Percentiles rank a stretch among this genome's conserved stretches.
phyloP scores from a whole-genome alignment of 2,329 filamentous ascomycete species.

The Aschersonia sp. region DNA sequence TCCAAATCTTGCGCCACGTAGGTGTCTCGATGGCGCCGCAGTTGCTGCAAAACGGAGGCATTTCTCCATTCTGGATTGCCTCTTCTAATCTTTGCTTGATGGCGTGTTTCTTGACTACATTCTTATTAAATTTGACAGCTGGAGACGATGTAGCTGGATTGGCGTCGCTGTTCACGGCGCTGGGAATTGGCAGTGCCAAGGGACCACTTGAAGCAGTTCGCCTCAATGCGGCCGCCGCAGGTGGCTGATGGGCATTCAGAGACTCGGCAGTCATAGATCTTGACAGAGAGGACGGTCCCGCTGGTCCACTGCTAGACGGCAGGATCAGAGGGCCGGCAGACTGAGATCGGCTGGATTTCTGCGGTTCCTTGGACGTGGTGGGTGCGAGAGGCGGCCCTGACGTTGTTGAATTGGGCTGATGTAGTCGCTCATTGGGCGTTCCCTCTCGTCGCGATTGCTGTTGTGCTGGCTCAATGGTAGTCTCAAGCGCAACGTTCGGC shows the following conservation, averaged over 20 bases:
- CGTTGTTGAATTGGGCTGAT: background rate
- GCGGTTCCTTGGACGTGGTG: constrained; percentile 5
- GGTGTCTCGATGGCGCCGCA: constrained; percentile 93
- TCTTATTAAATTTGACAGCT: constrained; percentile 42
- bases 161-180: constrained; percentile 28
- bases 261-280: constrained; percentile 9
- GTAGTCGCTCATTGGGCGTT: background rate
- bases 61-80: constrained; percentile 62
- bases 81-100: constrained; percentile 45
- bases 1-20: constrained; percentile 89
- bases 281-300: constrained; percentile 25
- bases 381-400: background rate
- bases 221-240: constrained; percentile 21
- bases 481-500: background rate
- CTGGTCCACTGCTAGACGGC: constrained; percentile 34
- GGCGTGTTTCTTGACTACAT: constrained; percentile 46
- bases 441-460: constrained; percentile 1
- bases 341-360: constrained; percentile 19
- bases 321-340: constrained; percentile 22
- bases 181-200: constrained; percentile 22
- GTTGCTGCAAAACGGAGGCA: constrained; percentile 81
- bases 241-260: constrained; percentile 8
- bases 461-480: background rate
- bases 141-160: constrained; percentile 21
- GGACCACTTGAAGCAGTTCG: constrained; percentile 21